Base-by-base conservation (phyloP, 73 alveolate genomes). In the Paramecium sexaurelia region DNA sequence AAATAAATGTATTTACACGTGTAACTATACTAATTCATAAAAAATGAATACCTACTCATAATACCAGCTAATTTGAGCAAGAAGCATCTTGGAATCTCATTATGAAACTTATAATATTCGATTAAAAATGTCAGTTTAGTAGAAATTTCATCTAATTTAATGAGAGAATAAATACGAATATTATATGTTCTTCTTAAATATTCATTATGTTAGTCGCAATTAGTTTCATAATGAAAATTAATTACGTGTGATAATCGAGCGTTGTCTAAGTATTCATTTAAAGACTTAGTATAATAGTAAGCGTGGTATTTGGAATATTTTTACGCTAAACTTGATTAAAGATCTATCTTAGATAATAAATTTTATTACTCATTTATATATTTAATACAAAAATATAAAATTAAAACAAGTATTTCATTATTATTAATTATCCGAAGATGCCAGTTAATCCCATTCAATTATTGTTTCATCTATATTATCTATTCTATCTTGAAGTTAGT, bases 71-170 rank as follows among this genome's bases (percentile, higher is more conserved):
- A 47, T 6, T 55, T 40, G 29, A 9, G 85, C 67, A 88, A 24
- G 37, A 88, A 88, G 29, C 69, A 41, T 57, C 94, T 67, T n/a
- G 94, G 94, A 15, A 88, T 88, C 36, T 88, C 94, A 47, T 88
- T 51, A 66, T 88, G 94, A 55, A 26, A 88, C 87, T 88, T 88
- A 88, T 88, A 88, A 37, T 88, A 88, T 35, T 88, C 94, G 11
- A 67, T 69, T 26, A 88, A 24, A 15, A 88, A 26, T 69, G 33
- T 17, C 0, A 88, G 41, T 51, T 88, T 88, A 7, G 69, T 75
- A 26, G 83, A 36, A 29, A 55, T 55, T 69, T 88, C 94, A 69
- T 56, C 85, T 88, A 75, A 26, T 9, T 9, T 61, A 51, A 11
- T 61, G 33, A 11, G 6, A 29, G 26, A 61, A 0, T 61, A 26